phyloP scores from a whole-genome alignment of 2,329 filamentous ascomycete species.

The Cadophora sp. region DNA sequence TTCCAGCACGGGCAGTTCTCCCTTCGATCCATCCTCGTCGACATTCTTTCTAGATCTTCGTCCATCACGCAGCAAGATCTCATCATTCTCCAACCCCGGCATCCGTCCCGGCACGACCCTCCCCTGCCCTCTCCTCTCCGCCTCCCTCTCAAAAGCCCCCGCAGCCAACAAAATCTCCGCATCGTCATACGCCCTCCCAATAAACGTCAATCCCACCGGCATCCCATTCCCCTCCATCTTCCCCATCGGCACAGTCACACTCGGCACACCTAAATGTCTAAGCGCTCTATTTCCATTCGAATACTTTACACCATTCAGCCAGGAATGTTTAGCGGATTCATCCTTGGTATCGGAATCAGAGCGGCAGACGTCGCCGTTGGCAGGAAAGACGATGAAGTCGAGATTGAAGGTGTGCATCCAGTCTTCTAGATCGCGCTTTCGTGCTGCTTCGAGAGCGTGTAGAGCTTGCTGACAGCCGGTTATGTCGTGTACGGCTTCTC shows the following conservation, averaged over 20 bases:
- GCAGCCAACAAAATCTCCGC: slow-evolving; percentile 35
- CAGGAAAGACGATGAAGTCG: not conserved
- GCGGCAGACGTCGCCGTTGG: not conserved
- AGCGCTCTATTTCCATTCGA: slow-evolving; percentile 60
- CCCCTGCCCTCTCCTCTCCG: not conserved
- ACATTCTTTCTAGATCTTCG: not conserved
- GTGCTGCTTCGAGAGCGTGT: not conserved
- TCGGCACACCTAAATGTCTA: slow-evolving; percentile 60
- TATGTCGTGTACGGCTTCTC: not conserved
- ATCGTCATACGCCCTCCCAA: slow-evolving; percentile 56
- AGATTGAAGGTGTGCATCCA: not conserved
- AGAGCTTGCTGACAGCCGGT: not conserved
- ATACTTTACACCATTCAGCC: slow-evolving; percentile 59
- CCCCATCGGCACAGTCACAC: slow-evolving; percentile 52
- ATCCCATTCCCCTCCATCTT: slow-evolving; percentile 48
- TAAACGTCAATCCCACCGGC: slow-evolving; percentile 61
- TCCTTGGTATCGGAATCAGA: not conserved
- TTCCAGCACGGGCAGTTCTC: not conserved
- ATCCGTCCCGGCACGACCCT: not conserved
- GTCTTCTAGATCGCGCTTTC: not conserved
- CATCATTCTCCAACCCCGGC: not conserved
- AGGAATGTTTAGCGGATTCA: slow-evolving; percentile 42
- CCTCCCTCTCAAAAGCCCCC: not conserved
- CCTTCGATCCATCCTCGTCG: not conserved
- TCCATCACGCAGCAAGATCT: not conserved